Conservation (phyloP, 306 rosid genomes). For the Trifolium subterraneum region DNA sequence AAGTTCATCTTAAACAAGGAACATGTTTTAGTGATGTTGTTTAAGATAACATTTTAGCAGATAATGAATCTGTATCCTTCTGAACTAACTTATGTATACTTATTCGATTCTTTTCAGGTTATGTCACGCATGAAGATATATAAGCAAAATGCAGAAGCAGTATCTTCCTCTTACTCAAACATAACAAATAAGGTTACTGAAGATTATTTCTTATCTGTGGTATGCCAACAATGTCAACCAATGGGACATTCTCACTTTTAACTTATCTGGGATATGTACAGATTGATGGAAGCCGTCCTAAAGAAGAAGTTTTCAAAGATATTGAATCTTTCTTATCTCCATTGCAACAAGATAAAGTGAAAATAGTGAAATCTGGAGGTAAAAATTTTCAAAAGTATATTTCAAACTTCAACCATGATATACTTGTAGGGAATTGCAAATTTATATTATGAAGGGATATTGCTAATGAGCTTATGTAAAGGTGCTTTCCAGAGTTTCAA, state of each 20-base stretch:
- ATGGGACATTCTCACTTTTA: constrained; percentile 15
- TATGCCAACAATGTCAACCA: constrained; percentile 31
- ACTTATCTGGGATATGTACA: constrained; percentile 43
- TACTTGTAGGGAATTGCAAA: constrained; percentile 9
- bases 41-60: neutral
- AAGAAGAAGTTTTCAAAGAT: constrained; percentile 72
- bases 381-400: constrained; percentile 37
- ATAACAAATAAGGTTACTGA: constrained; percentile 68
- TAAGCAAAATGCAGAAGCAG: constrained; percentile 81
- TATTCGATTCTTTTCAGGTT: constrained; percentile 56
- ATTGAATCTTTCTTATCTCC: constrained; percentile 67
- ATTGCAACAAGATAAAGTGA: constrained; percentile 58
- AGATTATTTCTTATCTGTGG: constrained; percentile 28
- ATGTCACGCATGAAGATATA: constrained; percentile 79
- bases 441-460: constrained; percentile 24
- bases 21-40: too few relatives aligned
- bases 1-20: neutral
- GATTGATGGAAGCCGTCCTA: constrained; percentile 82
- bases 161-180: constrained; percentile 64
- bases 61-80: constrained; percentile 14
- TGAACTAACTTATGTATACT: constrained; percentile 18
- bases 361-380: constrained; percentile 59
- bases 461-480: constrained; percentile 20
- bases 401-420: neutral
- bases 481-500: constrained; percentile 13